phyloP scores from a whole-genome alignment of 495 filamentous ascomycete genomes.

The Penicillium alfredii region DNA sequence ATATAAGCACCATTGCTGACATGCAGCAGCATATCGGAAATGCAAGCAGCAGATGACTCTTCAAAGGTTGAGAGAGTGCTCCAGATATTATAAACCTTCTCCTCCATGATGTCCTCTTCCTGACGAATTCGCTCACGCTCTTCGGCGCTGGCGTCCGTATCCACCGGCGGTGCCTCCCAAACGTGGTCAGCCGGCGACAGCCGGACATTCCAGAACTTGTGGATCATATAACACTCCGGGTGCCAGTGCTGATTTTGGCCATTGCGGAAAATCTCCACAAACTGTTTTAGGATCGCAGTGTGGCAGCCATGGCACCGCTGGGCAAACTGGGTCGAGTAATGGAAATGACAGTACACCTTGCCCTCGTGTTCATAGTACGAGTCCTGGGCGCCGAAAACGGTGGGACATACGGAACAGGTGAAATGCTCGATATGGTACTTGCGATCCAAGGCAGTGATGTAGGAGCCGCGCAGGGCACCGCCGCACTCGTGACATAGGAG shows the following conservation, averaged over 20 bases:
- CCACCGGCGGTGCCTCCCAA: constrained; percentile 41
- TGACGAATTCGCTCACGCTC: constrained; percentile 70
- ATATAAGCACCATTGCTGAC: constrained; percentile 97
- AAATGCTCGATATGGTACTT: constrained; percentile 99
- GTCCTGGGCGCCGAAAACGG: constrained; percentile 94
- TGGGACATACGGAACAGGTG: constrained; percentile 94
- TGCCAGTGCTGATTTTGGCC: constrained; percentile 99
- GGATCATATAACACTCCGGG: constrained; percentile 99
- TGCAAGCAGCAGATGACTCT: constrained; percentile 95
- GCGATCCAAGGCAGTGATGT: constrained; percentile 93
- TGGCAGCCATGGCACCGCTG: constrained; percentile 95
- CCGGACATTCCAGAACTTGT: constrained; percentile 99
- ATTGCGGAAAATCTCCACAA: constrained; percentile 97
- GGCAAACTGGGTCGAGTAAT: constrained; percentile 97
- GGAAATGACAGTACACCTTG: constrained; percentile 96
- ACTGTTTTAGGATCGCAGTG: constrained; percentile 97
- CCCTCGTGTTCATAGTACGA: constrained; percentile 98
- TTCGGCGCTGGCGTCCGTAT: constrained; percentile 63
- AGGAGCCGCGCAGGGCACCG: constrained; percentile 90
- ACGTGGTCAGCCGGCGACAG: constrained; percentile 56
- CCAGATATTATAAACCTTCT: constrained; percentile 98
- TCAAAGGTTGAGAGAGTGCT: constrained; percentile 95
- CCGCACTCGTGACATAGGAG: constrained; percentile 89
- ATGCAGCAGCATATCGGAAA: constrained; percentile 98
- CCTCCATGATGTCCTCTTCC: constrained; percentile 91